These are phyloP conservation scores for Penicillium chermesinum DNA, from an alignment of 495 filamentous ascomycete genomes.

Conservation along the genomic window DNA sequence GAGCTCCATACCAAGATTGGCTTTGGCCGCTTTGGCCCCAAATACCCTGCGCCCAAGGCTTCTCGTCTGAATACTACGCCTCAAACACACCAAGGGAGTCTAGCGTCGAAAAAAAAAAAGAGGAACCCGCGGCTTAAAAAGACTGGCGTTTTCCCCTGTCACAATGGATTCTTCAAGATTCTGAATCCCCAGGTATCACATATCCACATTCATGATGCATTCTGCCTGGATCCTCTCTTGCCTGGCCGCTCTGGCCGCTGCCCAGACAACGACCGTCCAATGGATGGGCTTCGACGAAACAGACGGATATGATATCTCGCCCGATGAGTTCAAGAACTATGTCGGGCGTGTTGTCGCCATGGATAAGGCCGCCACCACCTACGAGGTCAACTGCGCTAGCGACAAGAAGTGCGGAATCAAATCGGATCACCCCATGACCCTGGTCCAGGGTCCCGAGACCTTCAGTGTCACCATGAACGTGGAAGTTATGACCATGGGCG, in stretches of 20 bases:
- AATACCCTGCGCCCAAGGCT: too few relatives aligned
- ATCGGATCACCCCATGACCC: background rate
- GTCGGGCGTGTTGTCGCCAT: background rate
- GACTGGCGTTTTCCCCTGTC: too few relatives aligned
- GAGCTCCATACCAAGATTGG: too few relatives aligned
- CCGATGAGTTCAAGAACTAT: background rate
- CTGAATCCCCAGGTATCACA: too few relatives aligned
- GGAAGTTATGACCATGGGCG: background rate
- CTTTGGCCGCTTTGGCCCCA: too few relatives aligned
- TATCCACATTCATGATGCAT: background rate
- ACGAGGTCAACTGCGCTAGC: background rate
- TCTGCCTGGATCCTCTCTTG: background rate
- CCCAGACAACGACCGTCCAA: background rate
- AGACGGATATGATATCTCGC: background rate
- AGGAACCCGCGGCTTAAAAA: too few relatives aligned
- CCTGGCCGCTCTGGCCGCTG: conserved; percentile 1
- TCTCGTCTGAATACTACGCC: too few relatives aligned
- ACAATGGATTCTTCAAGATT: too few relatives aligned
- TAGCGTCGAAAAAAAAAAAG: too few relatives aligned
- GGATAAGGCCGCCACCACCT: conserved; percentile 1
- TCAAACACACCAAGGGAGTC: too few relatives aligned
- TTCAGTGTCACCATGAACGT: background rate
- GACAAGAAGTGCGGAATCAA: background rate
- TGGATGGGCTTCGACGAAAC: background rate
- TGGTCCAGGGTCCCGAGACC: conserved; percentile 2